Base-by-base conservation (phyloP, 116 monocot species). In the Dioscorea cayenensis region DNA sequence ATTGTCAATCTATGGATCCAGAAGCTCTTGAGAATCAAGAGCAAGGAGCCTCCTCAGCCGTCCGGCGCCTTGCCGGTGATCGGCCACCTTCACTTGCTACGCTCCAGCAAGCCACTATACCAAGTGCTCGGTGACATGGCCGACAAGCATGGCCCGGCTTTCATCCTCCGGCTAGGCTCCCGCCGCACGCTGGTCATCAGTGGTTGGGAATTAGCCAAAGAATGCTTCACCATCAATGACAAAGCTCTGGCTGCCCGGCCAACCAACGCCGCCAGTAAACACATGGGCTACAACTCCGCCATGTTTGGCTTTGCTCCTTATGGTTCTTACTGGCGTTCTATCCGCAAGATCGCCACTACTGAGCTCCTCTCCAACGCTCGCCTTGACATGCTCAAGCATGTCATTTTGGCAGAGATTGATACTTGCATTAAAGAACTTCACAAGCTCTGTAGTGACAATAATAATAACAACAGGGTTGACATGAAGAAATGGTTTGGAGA, bases 401-500 rank as follows among this genome's bases (percentile, higher is more conserved):
- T 62, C 9, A 61, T 72, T 1, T 22, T 43, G 0, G 20, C 14
- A 16, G 72, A 72, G 65, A 27, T 67, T 10, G 60, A n/a, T 28
- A 36, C 51, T 9, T 66, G 63, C 77, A 21, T 18, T 18, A 21
- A 49, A 10, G 52, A 65, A 16, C n/a, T 55, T 12, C 55, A 55
- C 14, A 55, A 7, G 12, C 43, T 14, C 55, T 16, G n/a, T 14
- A 2, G 1, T 16, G 2, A 5, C 18, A 18, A 16, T 55, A 12
- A 18, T n/a, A n/a, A 55, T 14, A 55, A 16, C 14, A 5, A n/a
- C 6, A 18, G 17, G 49, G 81, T 73, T 22, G 75, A 85, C 62
- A 78, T 85, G 75, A 81, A 72, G 69, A 35, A 63, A 43, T 76
- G 72, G 67, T 50, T 79, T n/a, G 82, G 70, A 6, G 67, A 72